Conservation (phyloP, 306 rosid species). For the Vachellia pachyceras region DNA sequence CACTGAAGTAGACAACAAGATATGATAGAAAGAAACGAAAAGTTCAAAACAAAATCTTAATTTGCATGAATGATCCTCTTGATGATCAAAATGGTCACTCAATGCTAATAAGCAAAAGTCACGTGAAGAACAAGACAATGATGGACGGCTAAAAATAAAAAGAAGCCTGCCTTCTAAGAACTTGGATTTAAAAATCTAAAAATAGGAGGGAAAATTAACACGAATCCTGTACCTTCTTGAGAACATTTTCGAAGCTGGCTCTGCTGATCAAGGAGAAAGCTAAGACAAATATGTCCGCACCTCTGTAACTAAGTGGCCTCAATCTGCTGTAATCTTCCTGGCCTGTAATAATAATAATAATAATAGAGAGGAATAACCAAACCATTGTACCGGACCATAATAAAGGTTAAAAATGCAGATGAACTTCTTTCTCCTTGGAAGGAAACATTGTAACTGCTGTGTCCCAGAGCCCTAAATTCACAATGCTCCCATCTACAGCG, state of each 20-base stretch:
- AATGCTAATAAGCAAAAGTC: background rate
- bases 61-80: constrained; percentile 21
- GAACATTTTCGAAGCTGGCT: constrained; percentile 96
- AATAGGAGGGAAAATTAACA: constrained; percentile 17
- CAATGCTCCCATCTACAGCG: constrained; percentile 90
- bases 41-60: constrained; percentile 4
- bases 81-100: constrained; percentile 7
- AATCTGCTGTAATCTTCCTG: constrained; percentile 98
- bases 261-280: constrained; percentile 92
- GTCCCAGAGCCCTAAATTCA: constrained; percentile 96
- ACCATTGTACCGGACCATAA: constrained; percentile 3
- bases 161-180: constrained; percentile 16
- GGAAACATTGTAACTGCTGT: constrained; percentile 75
- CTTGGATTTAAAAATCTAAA: constrained; percentile 44
- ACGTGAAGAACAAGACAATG: constrained; percentile 8
- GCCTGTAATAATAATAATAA: constrained; percentile 51
- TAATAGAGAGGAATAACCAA: background rate
- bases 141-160: background rate
- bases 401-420: background rate
- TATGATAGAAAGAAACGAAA: background rate
- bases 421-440: constrained; percentile 1
- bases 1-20: constrained; percentile 58
- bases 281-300: constrained; percentile 89
- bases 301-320: constrained; percentile 98
- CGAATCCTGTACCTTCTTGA: constrained; percentile 69